Base-by-base conservation (phyloP, 1,139 yeast species). In the Taphrina deformans region DNA sequence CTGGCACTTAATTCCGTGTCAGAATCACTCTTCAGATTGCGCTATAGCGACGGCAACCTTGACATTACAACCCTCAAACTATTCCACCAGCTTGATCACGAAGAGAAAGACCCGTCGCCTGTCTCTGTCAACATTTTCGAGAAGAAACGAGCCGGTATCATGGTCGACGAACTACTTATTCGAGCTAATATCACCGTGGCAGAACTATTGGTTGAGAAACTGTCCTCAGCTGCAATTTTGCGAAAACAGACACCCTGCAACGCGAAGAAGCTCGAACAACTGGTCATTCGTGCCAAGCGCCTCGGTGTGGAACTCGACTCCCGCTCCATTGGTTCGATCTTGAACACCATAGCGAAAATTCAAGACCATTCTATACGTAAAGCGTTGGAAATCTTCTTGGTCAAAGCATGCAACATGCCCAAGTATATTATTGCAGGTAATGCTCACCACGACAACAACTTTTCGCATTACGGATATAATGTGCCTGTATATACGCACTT, bases 231-330 rank as follows among this genome's bases (percentile, higher is more conserved):
- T 62, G 91, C 98, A 0, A 83, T 93, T 65, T 82, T 93, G 72
- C 88, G 98, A 75, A 89, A 96, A 74, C 96, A 92, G 70, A 82
- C 90, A 4, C 84, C 87, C 70, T 98, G 99, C 40, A 85, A 95
- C 1, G 79, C 87, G 67, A 89, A 87, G 62, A 89, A 91, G 73
- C 80, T 92, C 77, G 96, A 90, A 72, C 83, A 89, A 1, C 88
- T 93, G 74, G 85, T 86, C 53, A 82, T 86, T 69, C 88, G 85
- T 70, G 85, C 90, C 44, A 78, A 83, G 18, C 80, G 85, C 69
- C 81, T 89, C 67, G 74, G 72, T 3, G 80, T 85, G 69, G 80
- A 82, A 23, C 80, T 92, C 67, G 97, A 92, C 73, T 85, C 95
- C 1, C 80, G 90, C 1, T 83, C 86, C 26, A 81, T 96, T 0